Percentiles rank a stretch among this genome's conserved stretches.
These are phyloP conservation scores for Brassica rapa DNA, from an alignment of 345 rosid genomes.

Conservation along the genomic window DNA sequence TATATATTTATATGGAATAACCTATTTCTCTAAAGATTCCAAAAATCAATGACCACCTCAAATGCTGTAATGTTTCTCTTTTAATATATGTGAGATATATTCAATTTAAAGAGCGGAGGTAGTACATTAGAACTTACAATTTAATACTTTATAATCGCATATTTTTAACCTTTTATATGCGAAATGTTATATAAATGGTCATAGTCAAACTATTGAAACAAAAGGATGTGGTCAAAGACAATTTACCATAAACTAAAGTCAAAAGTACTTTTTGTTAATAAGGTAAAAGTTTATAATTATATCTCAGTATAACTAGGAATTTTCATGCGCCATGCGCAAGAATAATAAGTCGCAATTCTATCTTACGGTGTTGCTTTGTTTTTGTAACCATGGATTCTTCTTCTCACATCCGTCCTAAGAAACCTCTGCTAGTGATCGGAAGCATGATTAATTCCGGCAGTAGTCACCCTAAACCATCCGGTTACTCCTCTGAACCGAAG, in stretches of 20 bases:
- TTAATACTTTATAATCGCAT: not conserved
- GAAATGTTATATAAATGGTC: not conserved
- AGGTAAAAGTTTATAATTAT: no score
- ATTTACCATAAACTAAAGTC: not conserved
- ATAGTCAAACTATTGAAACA: not conserved
- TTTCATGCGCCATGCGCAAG: no score
- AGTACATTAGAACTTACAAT: no score
- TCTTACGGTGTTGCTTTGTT: no score
- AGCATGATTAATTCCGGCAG: not conserved
- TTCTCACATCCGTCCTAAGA: not conserved
- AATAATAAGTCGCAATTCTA: no score
- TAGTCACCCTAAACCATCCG: constrained; percentile 10
- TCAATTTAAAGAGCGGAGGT: no score
- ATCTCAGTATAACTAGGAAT: not conserved
- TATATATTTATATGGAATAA: no score
- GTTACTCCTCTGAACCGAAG: not conserved
- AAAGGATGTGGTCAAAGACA: not conserved
- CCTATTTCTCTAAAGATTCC: no score
- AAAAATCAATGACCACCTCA: no score
- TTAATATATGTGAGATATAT: no score
- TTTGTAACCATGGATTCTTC: constrained; percentile 9
- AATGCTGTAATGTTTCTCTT: no score
- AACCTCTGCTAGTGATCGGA: constrained; percentile 9
- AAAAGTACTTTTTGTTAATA: not conserved
- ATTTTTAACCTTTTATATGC: not conserved